Conservation (phyloP, 805 yeast species). For the Cyberlindnera maclurae region DNA sequence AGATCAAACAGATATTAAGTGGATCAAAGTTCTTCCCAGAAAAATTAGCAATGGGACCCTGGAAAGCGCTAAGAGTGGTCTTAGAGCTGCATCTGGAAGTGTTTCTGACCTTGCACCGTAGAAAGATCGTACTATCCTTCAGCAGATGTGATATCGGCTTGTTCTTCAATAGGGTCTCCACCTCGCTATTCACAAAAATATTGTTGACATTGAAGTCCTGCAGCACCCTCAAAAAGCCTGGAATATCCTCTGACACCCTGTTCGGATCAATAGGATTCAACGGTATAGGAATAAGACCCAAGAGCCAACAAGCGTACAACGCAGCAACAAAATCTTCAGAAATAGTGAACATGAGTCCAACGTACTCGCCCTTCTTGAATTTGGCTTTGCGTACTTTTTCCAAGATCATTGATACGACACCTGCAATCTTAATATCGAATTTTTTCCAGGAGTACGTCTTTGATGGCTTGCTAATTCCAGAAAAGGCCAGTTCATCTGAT, state of each 20-base stretch:
- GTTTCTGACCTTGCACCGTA: constrained; percentile 52
- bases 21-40: constrained; percentile 5
- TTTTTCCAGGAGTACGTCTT: constrained; percentile 71
- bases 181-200: constrained; percentile 71
- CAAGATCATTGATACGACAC: constrained; percentile 64
- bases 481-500: constrained; percentile 75
- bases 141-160: constrained; percentile 57
- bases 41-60: constrained; percentile 17
- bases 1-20: constrained; percentile 46
- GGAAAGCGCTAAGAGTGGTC: constrained; percentile 15
- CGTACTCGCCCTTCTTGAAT: constrained; percentile 61
- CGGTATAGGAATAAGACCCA: constrained; percentile 77
- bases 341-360: constrained; percentile 76
- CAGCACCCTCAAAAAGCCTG: constrained; percentile 57
- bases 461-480: constrained; percentile 33
- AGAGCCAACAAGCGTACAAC: constrained; percentile 75
- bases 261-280: constrained; percentile 62
- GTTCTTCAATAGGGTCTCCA: constrained; percentile 59
- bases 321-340: constrained; percentile 83
- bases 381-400: constrained; percentile 65
- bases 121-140: constrained; percentile 34
- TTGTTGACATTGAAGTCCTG: constrained; percentile 65
- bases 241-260: constrained; percentile 66
- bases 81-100: constrained; percentile 49
- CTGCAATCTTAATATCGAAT: constrained; percentile 68